These are phyloP conservation scores for Hirsutella minnesotensis DNA, from an alignment of 2,329 filamentous ascomycete genomes.

Conservation along the genomic window DNA sequence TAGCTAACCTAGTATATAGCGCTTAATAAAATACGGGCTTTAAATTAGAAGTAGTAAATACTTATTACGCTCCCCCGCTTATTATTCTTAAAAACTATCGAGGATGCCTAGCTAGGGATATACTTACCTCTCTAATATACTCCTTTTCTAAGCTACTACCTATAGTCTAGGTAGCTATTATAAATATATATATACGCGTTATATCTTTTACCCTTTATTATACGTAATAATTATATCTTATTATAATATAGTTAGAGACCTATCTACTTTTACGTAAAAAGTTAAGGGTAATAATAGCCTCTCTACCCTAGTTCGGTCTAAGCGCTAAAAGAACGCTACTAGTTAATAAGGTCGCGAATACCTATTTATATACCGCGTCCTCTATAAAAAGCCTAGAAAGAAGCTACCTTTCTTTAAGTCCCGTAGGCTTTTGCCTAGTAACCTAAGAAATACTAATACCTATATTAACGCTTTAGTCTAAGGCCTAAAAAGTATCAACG, in stretches of 20 bases:
- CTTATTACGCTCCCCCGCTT: background rate
- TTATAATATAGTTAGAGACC: constrained; percentile 1
- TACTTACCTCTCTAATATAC: background rate
- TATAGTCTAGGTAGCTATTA: background rate
- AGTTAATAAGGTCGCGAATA: constrained; percentile 1
- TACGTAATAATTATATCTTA: background rate
- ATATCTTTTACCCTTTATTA: background rate
- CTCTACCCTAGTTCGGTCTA: background rate
- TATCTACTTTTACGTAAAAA: background rate
- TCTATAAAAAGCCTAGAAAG: background rate
- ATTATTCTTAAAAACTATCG: background rate
- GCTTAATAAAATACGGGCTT: background rate
- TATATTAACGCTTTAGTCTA: background rate
- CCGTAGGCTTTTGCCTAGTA: background rate
- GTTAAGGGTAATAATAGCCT: constrained; percentile 1
- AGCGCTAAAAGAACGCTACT: background rate
- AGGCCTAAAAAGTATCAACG: background rate
- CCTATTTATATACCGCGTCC: constrained; percentile 2
- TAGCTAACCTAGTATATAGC: background rate
- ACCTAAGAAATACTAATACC: background rate
- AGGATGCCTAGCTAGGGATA: background rate
- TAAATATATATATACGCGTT: background rate
- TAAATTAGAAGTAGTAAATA: background rate
- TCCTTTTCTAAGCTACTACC: background rate
- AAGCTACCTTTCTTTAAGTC: background rate